Conservation (phyloP, 78 protist genomes). For the slime mould (Dictyostelium discoideum) region DNA sequence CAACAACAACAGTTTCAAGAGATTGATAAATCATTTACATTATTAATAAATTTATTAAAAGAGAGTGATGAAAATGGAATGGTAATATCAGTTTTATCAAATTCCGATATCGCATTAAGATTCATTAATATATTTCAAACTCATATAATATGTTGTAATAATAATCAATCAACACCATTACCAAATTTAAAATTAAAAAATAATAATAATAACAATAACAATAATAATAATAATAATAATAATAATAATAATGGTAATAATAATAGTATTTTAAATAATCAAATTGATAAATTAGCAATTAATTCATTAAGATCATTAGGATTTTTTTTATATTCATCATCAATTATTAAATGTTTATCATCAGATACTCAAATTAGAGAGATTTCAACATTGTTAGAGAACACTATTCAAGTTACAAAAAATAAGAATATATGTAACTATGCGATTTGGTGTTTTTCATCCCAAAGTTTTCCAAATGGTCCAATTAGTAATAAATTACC, state of each 20-base stretch:
- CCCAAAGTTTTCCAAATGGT: slow-evolving; percentile 62
- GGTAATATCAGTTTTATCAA: background rate
- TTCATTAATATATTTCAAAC: background rate
- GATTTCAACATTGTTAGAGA: slow-evolving; percentile 50
- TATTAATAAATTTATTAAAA: background rate
- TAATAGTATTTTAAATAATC: background rate
- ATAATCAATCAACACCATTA: background rate
- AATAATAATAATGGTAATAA: background rate
- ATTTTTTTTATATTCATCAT: slow-evolving; percentile 16
- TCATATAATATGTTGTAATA: background rate
- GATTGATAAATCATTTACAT: slow-evolving; percentile 1
- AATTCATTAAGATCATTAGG: slow-evolving; percentile 47
- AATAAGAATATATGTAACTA: slow-evolving; percentile 52
- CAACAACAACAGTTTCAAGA: background rate
- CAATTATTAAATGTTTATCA: background rate
- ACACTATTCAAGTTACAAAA: slow-evolving; percentile 44
- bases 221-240: background rate
- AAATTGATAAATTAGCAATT: slow-evolving; percentile 53
- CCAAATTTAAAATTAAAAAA: background rate
- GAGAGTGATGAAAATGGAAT: background rate
- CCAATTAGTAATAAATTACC: slow-evolving; percentile 40
- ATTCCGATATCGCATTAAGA: background rate
- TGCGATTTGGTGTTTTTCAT: slow-evolving; percentile 73
- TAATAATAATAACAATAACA: background rate
- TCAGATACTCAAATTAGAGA: slow-evolving; percentile 10